Conservation (phyloP, 192 early-diverging fungal genomes). For the Phycomyces nitens region DNA sequence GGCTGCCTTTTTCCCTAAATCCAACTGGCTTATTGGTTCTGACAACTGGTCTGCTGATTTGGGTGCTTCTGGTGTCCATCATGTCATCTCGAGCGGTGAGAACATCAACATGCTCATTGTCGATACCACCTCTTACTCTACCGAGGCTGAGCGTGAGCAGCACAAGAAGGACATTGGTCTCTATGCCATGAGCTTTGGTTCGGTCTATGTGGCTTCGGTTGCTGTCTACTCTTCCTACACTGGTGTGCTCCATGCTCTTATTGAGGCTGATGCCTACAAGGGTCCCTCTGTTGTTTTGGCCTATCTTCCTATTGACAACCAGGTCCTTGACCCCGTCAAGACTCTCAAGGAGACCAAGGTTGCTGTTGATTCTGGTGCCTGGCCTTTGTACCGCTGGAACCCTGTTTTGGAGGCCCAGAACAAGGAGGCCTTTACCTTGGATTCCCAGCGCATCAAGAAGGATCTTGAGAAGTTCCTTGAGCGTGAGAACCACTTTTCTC, state of each 20-base stretch:
- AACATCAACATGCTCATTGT: constrained; percentile 90
- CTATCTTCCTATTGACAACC: constrained; percentile 69
- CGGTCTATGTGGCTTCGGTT: constrained; percentile 88
- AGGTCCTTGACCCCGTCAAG: constrained; percentile 58
- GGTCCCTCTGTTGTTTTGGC: constrained; percentile 90
- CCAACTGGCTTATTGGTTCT: constrained; percentile 88
- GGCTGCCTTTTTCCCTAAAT: constrained; percentile 53
- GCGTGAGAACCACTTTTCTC: constrained; percentile 79
- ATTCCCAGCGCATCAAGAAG: constrained; percentile 76
- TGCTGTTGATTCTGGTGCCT: constrained; percentile 84
- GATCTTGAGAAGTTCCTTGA: constrained; percentile 80
- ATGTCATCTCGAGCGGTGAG: constrained; percentile 77
- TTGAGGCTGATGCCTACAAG: constrained; percentile 84
- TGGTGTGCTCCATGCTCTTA: constrained; percentile 82
- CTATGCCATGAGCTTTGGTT: constrained; percentile 93
- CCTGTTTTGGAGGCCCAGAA: constrained; percentile 58
- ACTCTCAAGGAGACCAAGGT: constrained; percentile 86
- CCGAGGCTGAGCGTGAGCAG: constrained; percentile 49
- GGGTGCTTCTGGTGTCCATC: constrained; percentile 86
- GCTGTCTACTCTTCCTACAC: constrained; percentile 85
- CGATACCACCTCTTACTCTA: constrained; percentile 80
- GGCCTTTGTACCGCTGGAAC: constrained; percentile 96
- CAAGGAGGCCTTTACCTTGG: constrained; percentile 63
- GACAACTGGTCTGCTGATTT: constrained; percentile 87
- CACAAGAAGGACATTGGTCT: constrained; percentile 93